Conservation (phyloP, 208 protist species). For the Trypanosoma boissoni region DNA sequence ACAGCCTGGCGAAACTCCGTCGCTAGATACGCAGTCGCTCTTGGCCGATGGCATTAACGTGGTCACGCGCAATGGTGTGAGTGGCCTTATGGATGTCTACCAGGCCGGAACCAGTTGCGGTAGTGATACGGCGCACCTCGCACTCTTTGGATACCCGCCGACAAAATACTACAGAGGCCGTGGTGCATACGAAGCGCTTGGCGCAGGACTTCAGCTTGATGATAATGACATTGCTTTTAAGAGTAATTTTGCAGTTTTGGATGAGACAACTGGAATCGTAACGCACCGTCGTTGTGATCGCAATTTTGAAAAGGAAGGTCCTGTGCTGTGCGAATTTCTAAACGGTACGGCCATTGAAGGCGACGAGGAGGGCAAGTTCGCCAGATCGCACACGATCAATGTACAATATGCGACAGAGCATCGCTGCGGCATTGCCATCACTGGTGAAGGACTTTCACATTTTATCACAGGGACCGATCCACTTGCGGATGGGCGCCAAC, state of each 20-base stretch:
- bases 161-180: slow-evolving; percentile 61
- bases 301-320: slow-evolving; percentile 60
- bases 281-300: slow-evolving; percentile 66
- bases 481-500: slow-evolving; percentile 41
- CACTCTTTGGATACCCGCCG: slow-evolving; percentile 65
- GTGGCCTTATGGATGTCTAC: slow-evolving; percentile 70
- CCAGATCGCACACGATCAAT: slow-evolving; percentile 31
- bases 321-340: slow-evolving; percentile 42
- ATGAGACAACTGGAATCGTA: slow-evolving; percentile 33
- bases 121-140: slow-evolving; percentile 77
- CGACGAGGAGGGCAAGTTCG: slow-evolving; percentile 30
- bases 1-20: neutral
- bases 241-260: slow-evolving; percentile 64
- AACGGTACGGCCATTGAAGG: slow-evolving; percentile 35
- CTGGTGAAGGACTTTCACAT: slow-evolving; percentile 52
- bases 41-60: slow-evolving; percentile 44
- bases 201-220: slow-evolving; percentile 47
- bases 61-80: slow-evolving; percentile 50
- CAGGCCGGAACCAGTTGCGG: slow-evolving; percentile 58
- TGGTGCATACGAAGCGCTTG: slow-evolving; percentile 65
- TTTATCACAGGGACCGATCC: slow-evolving; percentile 69
- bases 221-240: slow-evolving; percentile 75
- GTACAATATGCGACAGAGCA: slow-evolving; percentile 74
- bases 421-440: slow-evolving; percentile 66
- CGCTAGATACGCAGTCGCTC: neutral